Base-by-base conservation (phyloP, 1,284 basidiomycete genomes). In the Heterobasidion annosum region DNA sequence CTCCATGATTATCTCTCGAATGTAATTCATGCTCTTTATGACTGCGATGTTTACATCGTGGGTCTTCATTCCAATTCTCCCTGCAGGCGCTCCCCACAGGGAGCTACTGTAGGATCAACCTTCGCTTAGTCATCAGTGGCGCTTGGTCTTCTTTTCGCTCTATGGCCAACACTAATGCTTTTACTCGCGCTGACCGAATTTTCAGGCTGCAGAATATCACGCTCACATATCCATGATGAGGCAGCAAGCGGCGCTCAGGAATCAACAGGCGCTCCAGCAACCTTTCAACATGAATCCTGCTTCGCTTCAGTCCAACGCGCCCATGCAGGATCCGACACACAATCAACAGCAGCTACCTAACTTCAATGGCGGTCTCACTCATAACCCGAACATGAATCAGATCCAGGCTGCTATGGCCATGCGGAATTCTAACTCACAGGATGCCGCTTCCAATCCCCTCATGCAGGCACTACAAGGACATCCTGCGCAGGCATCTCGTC, bases 251-350 rank as follows among this genome's bases (percentile, higher is more conserved):
- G 58, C 55, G 3, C 25, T 25, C 25, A 67, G 67, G 35, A 69
- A 72, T 51, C 67, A 69, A 44, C 71, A 72, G 46, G 74, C 75
- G 43, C 37, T 33, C 51, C 70, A 73, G 37, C 77, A 77, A 48
- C 66, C 67, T 51, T 67, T 76, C 48, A 65, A 58, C 37, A 19
- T 51, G 12, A 13, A 8, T 51, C 58, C 10, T 63, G 67, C 50
- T 67, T 64, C 33, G 58, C 65, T 58, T 69, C 68, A 57, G 19
- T 25, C 45, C 15, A 50, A 45, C 6, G 13, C 50, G n/a, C 47
- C 46, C 49, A 76, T 76, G 56, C 72, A 75, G 48, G 74, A 79
- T 61, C 64, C 72, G 34, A 67, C 71, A 52, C 60, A 68, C 53
- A 68, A 68, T 56, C 74, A 73, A 49, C 60, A 73, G 59, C 70